Evolutionary conservation across 2,329 filamentous ascomycete genomes (phyloP), one percentile per base, ranked within the genome.

Genomic region (Delphinella strobiligena): DNA sequence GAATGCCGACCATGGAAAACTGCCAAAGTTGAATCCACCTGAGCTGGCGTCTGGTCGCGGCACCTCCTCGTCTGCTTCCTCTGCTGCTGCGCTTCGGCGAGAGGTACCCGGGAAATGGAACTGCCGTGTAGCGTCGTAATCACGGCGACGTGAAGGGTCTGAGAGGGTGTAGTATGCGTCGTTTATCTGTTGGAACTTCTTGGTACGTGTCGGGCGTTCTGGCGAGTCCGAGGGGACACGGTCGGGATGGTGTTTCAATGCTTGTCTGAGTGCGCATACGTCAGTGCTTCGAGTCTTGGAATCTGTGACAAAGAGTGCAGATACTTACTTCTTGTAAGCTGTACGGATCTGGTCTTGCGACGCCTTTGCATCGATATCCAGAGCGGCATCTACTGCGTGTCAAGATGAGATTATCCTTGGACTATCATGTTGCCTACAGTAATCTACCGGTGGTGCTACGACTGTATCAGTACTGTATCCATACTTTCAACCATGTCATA

Each of bases 161-260:
- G 84, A 93, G 19, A 96, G 78, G 0, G 84, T 88, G 61, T 85
- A 93, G 69, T 93, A 94, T 46, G 87, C 86, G 55, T 93, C 87
- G 64, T 93, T 93, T 54, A 94, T 83, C 48, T 83, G 75, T 61
- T 94, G 87, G 67, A 94, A 94, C 57, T 80, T 80, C 54, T 82
- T 83, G 4, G 91, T 98, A 54, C 88, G 82, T 10, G 74, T 62
- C 16, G 76, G 61, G 47, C 89, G 84, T 51, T 96, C 87, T 29
- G 88, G 85, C 4, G 86, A 89, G 62, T 87, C 78, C 48, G 74
- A 66, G 19, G 87, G 72, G 31, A 98, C 86, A 44, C 91, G 83
- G 60, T 98, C 91, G 2, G 89, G 89, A 60, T 96, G 89, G 47
- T 84, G 87, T 63, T 91, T 93, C 34, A 96, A 69, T 4, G 89